A percentile compares a stretch with the other conserved stretches of the same genome.
These are phyloP conservation scores for Nemania abortiva DNA, from an alignment of 2,329 filamentous ascomycete genomes.

Conservation along the genomic window DNA sequence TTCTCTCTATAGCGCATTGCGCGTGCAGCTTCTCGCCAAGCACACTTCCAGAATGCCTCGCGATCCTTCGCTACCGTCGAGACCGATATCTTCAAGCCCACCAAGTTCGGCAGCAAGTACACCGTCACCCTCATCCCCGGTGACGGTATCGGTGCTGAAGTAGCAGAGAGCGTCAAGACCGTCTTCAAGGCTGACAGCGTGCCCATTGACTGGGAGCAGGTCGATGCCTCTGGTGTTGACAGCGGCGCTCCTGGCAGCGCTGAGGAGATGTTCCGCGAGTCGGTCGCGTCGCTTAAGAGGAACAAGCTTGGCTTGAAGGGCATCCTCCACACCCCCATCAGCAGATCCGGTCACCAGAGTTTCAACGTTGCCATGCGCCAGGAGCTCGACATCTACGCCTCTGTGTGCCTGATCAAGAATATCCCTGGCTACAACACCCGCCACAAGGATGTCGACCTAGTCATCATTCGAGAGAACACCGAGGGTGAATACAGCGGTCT, in stretches of 20 bases:
- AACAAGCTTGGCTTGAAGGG: conserved; percentile 99
- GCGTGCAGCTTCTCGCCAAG: conserved; percentile 61
- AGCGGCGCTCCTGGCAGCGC: conserved; percentile 82
- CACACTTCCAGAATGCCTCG: conserved; percentile 56
- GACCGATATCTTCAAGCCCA: conserved; percentile 98
- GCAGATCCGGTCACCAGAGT: conserved; percentile 95
- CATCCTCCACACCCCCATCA: conserved; percentile 97
- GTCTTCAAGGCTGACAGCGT: conserved; percentile 99
- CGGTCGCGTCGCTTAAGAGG: conserved; percentile 92
- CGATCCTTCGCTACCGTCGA: conserved; percentile 83
- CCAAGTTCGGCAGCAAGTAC: conserved; percentile 99
- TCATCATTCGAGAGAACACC: conserved; percentile 99
- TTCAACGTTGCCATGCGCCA: conserved; percentile 99
- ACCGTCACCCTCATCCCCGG: conserved; percentile 98
- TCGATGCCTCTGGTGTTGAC: conserved; percentile 93
- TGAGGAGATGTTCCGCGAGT: conserved; percentile 95
- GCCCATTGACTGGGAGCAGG: conserved; percentile 98
- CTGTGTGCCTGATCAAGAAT: conserved; percentile 98
- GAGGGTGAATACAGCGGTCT: conserved; percentile 99
- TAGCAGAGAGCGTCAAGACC: conserved; percentile 97
- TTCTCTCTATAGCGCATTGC: conserved; percentile 62
- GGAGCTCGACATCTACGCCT: conserved; percentile 99
- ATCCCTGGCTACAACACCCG: conserved; percentile 98
- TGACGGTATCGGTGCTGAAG: conserved; percentile 98
- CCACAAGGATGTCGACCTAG: conserved; percentile 96